A percentile compares a stretch with the other conserved stretches of the same genome.
phyloP scores from a whole-genome alignment of 202 grass and related monocot genomes.

The Hordeum pubiflorum region DNA sequence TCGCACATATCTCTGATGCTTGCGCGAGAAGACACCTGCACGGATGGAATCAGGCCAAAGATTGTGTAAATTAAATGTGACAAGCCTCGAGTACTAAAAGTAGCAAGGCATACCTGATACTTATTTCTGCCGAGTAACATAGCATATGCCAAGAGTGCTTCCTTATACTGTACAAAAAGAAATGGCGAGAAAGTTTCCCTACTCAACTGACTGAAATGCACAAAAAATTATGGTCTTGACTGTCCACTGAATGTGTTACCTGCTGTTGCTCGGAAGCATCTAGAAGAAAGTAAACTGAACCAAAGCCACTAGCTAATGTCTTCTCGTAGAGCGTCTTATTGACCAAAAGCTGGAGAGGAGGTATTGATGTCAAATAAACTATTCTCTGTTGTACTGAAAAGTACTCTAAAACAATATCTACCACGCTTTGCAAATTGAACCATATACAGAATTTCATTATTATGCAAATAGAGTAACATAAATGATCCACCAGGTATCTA shows the following conservation, averaged over 20 bases:
- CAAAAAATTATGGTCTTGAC: background rate
- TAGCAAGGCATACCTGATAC: slow-evolving; percentile 46
- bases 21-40: slow-evolving; percentile 52
- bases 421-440: background rate
- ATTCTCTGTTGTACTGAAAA: background rate
- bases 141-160: slow-evolving; percentile 80
- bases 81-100: background rate
- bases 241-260: slow-evolving; percentile 35
- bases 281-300: slow-evolving; percentile 88
- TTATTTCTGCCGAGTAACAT: slow-evolving; percentile 57
- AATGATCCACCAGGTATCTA: slow-evolving; percentile 67
- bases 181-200: background rate
- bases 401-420: background rate
- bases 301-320: slow-evolving; percentile 91
- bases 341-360: slow-evolving; percentile 67
- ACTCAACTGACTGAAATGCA: background rate
- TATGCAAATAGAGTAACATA: background rate
- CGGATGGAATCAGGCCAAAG: background rate
- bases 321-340: slow-evolving; percentile 93
- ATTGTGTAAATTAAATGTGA: background rate
- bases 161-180: slow-evolving; percentile 65
- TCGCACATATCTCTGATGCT: slow-evolving; percentile 65
- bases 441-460: background rate
- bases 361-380: slow-evolving; percentile 1
- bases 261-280: slow-evolving; percentile 99